Evolutionary conservation across 306 rosid species (phyloP).

Genomic region (Ormosia emarginata): DNA sequence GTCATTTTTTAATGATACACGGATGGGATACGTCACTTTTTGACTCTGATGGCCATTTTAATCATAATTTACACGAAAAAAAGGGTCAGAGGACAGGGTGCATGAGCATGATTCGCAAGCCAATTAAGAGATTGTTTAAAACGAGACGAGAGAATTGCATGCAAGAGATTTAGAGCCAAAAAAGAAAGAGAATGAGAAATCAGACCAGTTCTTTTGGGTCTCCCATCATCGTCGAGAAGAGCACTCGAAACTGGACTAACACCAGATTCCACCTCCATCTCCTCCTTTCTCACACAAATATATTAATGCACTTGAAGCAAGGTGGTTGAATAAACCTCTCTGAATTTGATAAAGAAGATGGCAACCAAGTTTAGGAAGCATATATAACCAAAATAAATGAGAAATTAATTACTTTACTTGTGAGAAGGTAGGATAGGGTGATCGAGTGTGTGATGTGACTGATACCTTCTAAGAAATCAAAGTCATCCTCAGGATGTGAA

Average conservation of each 20-base stretch:
- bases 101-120: background rate
- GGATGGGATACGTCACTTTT: too few species aligned
- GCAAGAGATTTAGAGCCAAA: background rate
- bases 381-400: background rate
- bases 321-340: too few species aligned
- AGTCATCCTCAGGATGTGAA: too few species aligned
- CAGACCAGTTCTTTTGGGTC: conserved; percentile 32
- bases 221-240: conserved; percentile 38
- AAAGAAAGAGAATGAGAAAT: background rate
- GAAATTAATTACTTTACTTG: too few species aligned
- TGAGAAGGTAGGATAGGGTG: background rate
- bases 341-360: background rate
- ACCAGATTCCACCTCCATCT: background rate
- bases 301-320: background rate
- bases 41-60: too few species aligned
- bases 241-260: background rate
- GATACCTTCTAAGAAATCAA: too few species aligned
- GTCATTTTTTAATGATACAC: too few species aligned
- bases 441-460: too few species aligned
- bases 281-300: background rate
- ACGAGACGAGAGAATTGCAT: background rate
- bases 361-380: background rate
- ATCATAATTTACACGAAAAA: background rate
- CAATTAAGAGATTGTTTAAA: background rate
- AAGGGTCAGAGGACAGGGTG: background rate